Conservation (phyloP, 2,329 filamentous ascomycete genomes). For the Cladophialophora chaetospira region DNA sequence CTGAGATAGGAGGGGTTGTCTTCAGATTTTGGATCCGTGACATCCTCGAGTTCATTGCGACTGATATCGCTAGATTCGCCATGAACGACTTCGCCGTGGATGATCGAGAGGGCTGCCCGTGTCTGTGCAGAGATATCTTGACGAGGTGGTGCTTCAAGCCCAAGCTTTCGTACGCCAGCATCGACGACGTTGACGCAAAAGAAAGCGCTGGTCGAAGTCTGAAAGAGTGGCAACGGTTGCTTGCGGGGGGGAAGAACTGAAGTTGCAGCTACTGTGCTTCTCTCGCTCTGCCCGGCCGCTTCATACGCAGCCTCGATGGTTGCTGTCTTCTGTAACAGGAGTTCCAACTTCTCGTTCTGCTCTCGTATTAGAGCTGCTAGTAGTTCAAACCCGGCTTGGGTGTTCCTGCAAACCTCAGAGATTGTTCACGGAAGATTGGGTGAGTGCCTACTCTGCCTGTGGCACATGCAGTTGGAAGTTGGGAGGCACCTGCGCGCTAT, state of each 20-base stretch:
- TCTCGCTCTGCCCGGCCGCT: neutral
- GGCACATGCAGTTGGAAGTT: constrained; percentile 9
- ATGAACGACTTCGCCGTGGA: constrained; percentile 8
- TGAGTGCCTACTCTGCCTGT: constrained; percentile 1
- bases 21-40: neutral
- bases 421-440: neutral
- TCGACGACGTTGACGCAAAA: constrained; percentile 16
- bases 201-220: constrained; percentile 16
- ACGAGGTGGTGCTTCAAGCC: neutral
- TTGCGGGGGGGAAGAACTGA: neutral
- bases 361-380: constrained; percentile 1
- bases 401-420: constrained; percentile 3
- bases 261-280: neutral
- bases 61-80: constrained; percentile 14
- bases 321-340: constrained; percentile 12
- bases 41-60: neutral
- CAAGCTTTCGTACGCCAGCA: neutral
- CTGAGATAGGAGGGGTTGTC: too few relatives aligned
- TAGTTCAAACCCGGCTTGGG: neutral
- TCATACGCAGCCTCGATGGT: constrained; percentile 2
- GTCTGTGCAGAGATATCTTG: neutral
- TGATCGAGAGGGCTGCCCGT: constrained; percentile 5
- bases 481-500: constrained; percentile 7
- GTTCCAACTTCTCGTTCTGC: constrained; percentile 17
- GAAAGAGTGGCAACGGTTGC: constrained; percentile 11